Percentiles rank a stretch among this genome's conserved stretches.
phyloP scores from a whole-genome alignment of 495 filamentous ascomycete genomes.

The Sordaria brevicollis region DNA sequence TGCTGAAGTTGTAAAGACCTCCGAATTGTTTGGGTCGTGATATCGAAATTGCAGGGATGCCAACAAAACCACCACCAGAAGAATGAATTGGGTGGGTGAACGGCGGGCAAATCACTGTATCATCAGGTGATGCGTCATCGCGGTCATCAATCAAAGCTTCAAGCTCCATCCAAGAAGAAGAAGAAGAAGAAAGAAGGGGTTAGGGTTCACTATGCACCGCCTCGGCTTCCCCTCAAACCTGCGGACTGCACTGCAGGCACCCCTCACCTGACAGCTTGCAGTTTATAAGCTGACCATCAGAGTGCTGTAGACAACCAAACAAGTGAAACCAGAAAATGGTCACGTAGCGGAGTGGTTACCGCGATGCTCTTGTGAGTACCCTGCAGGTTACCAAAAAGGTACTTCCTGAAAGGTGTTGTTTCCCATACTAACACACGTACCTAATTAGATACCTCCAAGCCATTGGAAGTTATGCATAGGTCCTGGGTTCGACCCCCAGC shows the following conservation, averaged over 20 bases:
- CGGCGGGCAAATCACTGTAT: background rate
- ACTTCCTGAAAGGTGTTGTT: background rate
- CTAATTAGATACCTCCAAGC: background rate
- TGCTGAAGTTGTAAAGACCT: background rate
- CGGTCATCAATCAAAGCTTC: background rate
- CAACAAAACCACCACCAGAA: background rate
- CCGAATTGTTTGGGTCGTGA: background rate
- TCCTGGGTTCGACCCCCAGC: background rate
- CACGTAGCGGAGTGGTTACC: background rate
- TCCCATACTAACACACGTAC: conserved; percentile 1
- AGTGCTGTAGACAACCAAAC: background rate
- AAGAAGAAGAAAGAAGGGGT: background rate
- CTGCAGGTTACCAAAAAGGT: background rate
- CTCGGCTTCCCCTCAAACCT: background rate
- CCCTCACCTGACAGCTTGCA: background rate
- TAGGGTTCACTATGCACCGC: background rate
- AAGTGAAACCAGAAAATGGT: background rate
- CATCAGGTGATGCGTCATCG: background rate
- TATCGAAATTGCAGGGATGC: background rate
- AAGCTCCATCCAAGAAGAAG: background rate
- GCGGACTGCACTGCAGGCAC: too few relatives aligned
- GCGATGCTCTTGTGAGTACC: background rate
- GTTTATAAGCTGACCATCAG: background rate
- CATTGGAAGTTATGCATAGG: background rate
- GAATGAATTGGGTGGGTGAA: background rate